Base-by-base conservation (phyloP, 768 basidiomycete genomes). In the Terana coerulea region DNA sequence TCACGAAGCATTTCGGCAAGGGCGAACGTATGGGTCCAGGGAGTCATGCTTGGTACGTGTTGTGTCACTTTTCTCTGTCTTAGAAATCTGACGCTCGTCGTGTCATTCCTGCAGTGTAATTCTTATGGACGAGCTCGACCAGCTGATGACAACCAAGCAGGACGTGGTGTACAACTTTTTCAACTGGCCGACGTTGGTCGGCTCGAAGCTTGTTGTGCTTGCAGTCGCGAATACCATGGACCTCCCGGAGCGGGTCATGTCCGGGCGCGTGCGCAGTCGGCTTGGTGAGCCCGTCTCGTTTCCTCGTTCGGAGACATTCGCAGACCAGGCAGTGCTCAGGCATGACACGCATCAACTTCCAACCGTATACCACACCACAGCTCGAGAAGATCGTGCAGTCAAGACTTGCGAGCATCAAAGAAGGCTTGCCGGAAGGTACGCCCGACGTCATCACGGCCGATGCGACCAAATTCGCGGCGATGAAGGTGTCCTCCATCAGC, bases 151-250 rank as follows among this genome's bases (percentile, higher is more conserved):
- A 1, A 75, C 88, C 15, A 97, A 97, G 65, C 95, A 99, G 66
- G 95, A 99, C 52, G 95, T 99, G 9, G 89, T 99, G 19, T 99
- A 99, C 70, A 98, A 98, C 63, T 98, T 99, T 70, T 98, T 98
- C 78, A 98, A 99, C 65, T 99, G 97, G 95, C 97, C 97, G 1
- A 95, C 94, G 3, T 74, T 97, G 45, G 76, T 80, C 0, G 84
- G 83, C 17, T 94, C 92, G 52, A 91, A 89, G 66, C 78, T 99
- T 5, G 84, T 98, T 46, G 97, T 99, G 1, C 80, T 99, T 45
- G 95, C 97, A 0, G 94, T 99, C 1, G 97, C 97, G 6, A 99
- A 98, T 64, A 94, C 95, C 26, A 95, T 97, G 90, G 95, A 98
- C 63, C 76, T 98, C 48, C 97, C 97, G 0, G 95, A 98, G 67